Conservation (phyloP, 2,329 filamentous ascomycete species). For the Fusarium floridanum region DNA sequence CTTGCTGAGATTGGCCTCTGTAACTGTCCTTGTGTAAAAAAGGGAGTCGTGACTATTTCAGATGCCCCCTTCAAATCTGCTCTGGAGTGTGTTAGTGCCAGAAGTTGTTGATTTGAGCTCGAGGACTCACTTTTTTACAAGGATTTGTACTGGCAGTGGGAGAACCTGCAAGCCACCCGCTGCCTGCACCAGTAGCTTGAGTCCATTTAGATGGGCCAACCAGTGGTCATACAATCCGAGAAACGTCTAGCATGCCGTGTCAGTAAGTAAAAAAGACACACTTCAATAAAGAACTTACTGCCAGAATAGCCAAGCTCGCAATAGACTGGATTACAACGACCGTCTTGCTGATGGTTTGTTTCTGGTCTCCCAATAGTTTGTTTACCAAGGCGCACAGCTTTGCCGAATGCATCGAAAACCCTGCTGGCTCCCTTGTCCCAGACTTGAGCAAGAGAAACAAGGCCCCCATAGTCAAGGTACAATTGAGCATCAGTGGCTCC, state of each 20-base stretch:
- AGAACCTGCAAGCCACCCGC: neutral
- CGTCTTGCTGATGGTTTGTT: neutral
- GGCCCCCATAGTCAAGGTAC: slow-evolving; percentile 12
- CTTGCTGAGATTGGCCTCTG: neutral
- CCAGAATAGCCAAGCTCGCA: slow-evolving; percentile 5
- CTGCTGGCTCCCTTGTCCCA: neutral
- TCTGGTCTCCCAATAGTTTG: slow-evolving; percentile 44
- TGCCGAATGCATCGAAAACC: slow-evolving; percentile 15
- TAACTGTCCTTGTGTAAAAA: neutral
- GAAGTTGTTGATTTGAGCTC: no score
- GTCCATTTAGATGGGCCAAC: slow-evolving; percentile 9
- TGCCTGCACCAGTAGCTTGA: neutral
- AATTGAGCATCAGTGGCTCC: neutral
- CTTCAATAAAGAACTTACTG: neutral
- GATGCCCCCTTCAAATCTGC: slow-evolving; percentile 10
- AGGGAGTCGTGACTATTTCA: neutral
- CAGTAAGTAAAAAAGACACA: neutral
- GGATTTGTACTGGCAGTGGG: slow-evolving; percentile 1
- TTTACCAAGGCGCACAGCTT: slow-evolving; percentile 13
- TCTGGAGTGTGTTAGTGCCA: neutral
- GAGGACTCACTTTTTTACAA: slow-evolving; percentile 4
- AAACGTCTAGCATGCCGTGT: neutral
- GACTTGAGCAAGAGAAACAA: slow-evolving; percentile 3
- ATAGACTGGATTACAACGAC: slow-evolving; percentile 10
- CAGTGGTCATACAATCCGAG: slow-evolving; percentile 5